Evolutionary conservation across 1,284 basidiomycete species (phyloP).

Genomic region (Violaceomyces palustris): DNA sequence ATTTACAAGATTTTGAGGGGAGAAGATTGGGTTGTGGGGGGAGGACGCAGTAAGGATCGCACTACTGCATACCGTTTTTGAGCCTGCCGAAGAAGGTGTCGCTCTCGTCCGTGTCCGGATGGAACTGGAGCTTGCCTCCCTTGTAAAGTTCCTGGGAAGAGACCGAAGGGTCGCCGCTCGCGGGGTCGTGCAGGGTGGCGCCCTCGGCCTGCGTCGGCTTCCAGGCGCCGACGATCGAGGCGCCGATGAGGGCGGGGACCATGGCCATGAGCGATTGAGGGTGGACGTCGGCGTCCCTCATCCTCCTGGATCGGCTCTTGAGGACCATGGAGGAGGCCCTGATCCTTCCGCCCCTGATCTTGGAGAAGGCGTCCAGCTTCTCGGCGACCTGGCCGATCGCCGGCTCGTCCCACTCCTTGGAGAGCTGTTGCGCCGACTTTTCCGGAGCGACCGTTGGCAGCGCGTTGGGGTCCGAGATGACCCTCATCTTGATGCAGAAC

Average conservation of each 20-base stretch:
- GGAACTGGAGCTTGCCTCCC: slow-evolving; percentile 71
- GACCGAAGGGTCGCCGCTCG: slow-evolving; percentile 12
- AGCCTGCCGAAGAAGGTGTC: slow-evolving; percentile 44
- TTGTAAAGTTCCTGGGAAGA: slow-evolving; percentile 28
- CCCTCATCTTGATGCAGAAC: slow-evolving; percentile 63
- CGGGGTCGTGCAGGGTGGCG: slow-evolving; percentile 4
- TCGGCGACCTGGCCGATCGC: slow-evolving; percentile 57
- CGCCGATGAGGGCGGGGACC: slow-evolving; percentile 45
- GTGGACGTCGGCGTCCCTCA: slow-evolving; percentile 49
- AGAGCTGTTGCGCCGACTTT: slow-evolving; percentile 15
- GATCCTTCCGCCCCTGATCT: slow-evolving; percentile 64
- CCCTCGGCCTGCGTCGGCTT: neutral
- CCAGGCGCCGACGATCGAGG: slow-evolving; percentile 45
- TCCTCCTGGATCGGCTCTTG: slow-evolving; percentile 41
- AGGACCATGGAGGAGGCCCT: slow-evolving; percentile 58
- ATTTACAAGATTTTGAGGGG: too few species aligned
- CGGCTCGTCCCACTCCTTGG: slow-evolving; percentile 73
- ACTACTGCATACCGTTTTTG: neutral
- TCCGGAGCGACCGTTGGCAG: slow-evolving; percentile 60
- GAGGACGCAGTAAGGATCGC: too few species aligned
- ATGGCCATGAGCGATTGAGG: slow-evolving; percentile 69
- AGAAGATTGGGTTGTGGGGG: too few species aligned
- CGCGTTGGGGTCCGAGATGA: slow-evolving; percentile 66
- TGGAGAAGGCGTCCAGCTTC: slow-evolving; percentile 34
- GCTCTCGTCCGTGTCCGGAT: slow-evolving; percentile 67